A percentile compares a stretch with the other conserved stretches of the same genome.
Conservation (phyloP, 2,329 filamentous ascomycete genomes). For the Daldinia sp. region DNA sequence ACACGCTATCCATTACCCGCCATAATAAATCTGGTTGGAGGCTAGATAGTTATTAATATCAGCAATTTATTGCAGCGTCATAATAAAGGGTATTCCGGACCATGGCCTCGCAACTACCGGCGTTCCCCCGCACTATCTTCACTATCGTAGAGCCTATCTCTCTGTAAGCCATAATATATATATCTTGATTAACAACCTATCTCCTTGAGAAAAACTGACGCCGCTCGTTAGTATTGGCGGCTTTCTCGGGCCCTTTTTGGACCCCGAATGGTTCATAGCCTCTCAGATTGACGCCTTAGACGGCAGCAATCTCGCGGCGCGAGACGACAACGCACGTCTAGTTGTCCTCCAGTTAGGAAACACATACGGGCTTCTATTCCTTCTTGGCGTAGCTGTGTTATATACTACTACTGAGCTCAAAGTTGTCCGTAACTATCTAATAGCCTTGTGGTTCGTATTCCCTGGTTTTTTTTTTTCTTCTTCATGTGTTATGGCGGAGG, state of each 20-base stretch:
- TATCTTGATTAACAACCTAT: not conserved
- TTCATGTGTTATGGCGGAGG: not conserved
- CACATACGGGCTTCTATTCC: slow-evolving; percentile 70
- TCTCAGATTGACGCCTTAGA: slow-evolving; percentile 61
- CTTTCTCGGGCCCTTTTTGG: slow-evolving; percentile 62
- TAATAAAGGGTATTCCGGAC: not conserved
- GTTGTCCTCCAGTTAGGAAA: slow-evolving; percentile 75
- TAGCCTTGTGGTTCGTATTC: slow-evolving; percentile 62
- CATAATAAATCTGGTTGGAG: not conserved
- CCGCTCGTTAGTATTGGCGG: slow-evolving; percentile 65
- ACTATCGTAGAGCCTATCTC: slow-evolving; percentile 74
- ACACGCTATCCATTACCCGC: not conserved
- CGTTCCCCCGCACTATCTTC: slow-evolving; percentile 71
- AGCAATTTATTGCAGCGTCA: not conserved
- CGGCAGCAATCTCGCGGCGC: slow-evolving; percentile 45
- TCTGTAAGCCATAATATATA: slow-evolving; percentile 58
- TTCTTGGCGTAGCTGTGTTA: slow-evolving; percentile 70
- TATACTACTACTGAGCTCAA: slow-evolving; percentile 70
- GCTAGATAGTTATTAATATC: not conserved
- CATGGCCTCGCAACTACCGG: slow-evolving; percentile 70
- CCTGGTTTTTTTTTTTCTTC: not conserved
- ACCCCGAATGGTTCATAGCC: slow-evolving; percentile 68
- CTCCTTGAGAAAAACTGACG: not conserved
- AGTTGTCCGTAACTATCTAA: slow-evolving; percentile 72
- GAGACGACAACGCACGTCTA: slow-evolving; percentile 59